Base-by-base conservation (phyloP, 805 yeast genomes). In the Kluyveromyces dobzhanskii region DNA sequence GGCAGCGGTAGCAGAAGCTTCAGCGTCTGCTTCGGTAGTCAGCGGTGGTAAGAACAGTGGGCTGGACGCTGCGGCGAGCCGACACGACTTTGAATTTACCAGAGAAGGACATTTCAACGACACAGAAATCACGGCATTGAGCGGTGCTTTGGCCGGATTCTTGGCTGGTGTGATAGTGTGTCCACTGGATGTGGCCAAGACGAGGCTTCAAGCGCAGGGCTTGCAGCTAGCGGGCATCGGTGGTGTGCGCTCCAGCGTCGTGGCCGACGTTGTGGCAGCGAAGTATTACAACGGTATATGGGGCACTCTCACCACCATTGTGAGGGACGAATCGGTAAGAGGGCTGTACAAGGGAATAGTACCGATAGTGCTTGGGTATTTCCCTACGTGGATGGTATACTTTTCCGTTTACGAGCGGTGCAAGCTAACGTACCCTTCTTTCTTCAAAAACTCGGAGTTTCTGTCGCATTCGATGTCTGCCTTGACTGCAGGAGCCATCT, bases 361-460 rank as follows among this genome's bases (percentile, higher is more conserved):
- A 2, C 97, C 98, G n/a, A 86, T 90, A 29, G 73, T 90, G 1
- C 62, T 90, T 37, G 98, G 98, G 0, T 92, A 92, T 61, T 78
- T 92, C 51, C 98, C 98, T 12, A 86, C 97, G 0, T 92, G 98
- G 98, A 87, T 87, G 70, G 84, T 92, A 34, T 92, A 92, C 58
- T 92, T 92, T 62, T 73, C 90, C 6, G 83, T 87, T 24, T 92
- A 92, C 59, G 97, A 90, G 55, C 65, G 72, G 40, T 79, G 87
- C 19, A 88, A 87, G 56, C 53, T 60, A 32, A 54, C 69, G 35
- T 75, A 73, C 50, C 78, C 81, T 1, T 43, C 41, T 2, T 44
- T 69, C 18, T 61, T 71, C 32, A 46, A 60, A 12, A 31, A 57
- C 40, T 53, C 53, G 35, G 69, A 60, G 29, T 62, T 62, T 48